A percentile compares a stretch with the other conserved stretches of the same genome.
Conservation (phyloP, 176 grass and related monocot species). For the Eremochloa ophiuroides region DNA sequence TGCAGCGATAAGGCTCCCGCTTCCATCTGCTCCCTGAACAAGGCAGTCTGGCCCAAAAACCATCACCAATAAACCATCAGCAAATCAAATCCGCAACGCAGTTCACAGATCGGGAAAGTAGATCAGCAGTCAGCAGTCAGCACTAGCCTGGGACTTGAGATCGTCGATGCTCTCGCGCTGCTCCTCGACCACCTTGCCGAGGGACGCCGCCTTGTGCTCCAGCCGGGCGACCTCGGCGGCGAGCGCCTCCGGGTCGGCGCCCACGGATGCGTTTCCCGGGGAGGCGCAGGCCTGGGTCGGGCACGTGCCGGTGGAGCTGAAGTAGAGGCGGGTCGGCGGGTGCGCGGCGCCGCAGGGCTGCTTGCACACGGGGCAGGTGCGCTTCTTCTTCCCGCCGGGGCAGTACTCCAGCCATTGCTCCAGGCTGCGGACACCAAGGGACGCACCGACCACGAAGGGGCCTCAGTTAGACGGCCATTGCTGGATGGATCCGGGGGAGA, state of each 20-base stretch:
- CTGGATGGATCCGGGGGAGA: neutral
- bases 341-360: slow-evolving; percentile 50
- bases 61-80: slow-evolving; percentile 18
- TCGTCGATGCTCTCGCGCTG: slow-evolving; percentile 54
- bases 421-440: slow-evolving; percentile 35
- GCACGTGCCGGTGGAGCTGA: slow-evolving; percentile 66
- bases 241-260: slow-evolving; percentile 34
- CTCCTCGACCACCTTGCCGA: slow-evolving; percentile 34
- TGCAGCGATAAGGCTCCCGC: slow-evolving; percentile 28
- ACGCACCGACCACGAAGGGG: neutral
- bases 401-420: slow-evolving; percentile 99
- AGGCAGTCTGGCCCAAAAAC: slow-evolving; percentile 17
- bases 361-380: slow-evolving; percentile 91
- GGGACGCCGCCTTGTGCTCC: slow-evolving; percentile 57
- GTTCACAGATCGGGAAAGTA: neutral
- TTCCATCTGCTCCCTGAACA: slow-evolving; percentile 45
- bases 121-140: neutral
- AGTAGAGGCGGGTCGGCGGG: slow-evolving; percentile 79
- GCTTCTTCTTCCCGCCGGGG: slow-evolving; percentile 69
- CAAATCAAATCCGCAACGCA: neutral
- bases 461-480: neutral
- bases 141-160: slow-evolving; percentile 47
- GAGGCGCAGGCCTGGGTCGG: slow-evolving; percentile 12
- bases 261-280: neutral
- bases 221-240: slow-evolving; percentile 56